Evolutionary conservation across 106 monocot species (phyloP), one percentile per base, ranked within the genome.

Genomic region (Agapanthus africanus): DNA sequence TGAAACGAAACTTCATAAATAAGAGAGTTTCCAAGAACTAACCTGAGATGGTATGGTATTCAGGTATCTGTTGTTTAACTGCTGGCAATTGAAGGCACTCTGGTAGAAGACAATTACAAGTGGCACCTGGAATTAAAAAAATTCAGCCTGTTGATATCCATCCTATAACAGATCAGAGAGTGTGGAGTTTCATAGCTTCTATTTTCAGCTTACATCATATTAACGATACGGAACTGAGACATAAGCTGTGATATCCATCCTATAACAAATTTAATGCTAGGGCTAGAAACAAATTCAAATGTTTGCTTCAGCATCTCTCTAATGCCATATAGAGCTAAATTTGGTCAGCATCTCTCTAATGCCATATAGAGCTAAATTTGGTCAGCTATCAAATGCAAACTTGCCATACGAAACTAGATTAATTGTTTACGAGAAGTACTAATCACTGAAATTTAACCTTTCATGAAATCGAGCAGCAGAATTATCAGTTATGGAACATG

Each of bases 81-180:
- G 75, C 76, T 69, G 91, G 88, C 35, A 86, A 9, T 22, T 71
- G 79, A 40, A 97, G 80, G 68, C 88, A 76, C 76, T 91, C 95
- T 39, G 91, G 95, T 38, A 97, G 80, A 74, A 97, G 81, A 63
- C 95, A 97, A 78, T 83, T 88, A 65, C 95, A 97, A 36, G 84
- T 15, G 28, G 88, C 84, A 63, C 95, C 95, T 97, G 83, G 68
- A 79, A 78, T n/a, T n/a, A n/a, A n/a, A n/a, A n/a, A n/a, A n/a
- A n/a, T n/a, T n/a, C n/a, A n/a, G n/a, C n/a, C n/a, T n/a, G n/a
- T n/a, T n/a, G n/a, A n/a, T n/a, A n/a, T n/a, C n/a, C n/a, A n/a
- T n/a, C n/a, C n/a, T n/a, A n/a, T n/a, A n/a, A n/a, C n/a, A n/a
- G n/a, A n/a, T n/a, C n/a, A n/a, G n/a, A n/a, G n/a, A n/a, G n/a